Base-by-base conservation (phyloP, 345 rosid species). In the Excoecaria cochinchinensis region DNA sequence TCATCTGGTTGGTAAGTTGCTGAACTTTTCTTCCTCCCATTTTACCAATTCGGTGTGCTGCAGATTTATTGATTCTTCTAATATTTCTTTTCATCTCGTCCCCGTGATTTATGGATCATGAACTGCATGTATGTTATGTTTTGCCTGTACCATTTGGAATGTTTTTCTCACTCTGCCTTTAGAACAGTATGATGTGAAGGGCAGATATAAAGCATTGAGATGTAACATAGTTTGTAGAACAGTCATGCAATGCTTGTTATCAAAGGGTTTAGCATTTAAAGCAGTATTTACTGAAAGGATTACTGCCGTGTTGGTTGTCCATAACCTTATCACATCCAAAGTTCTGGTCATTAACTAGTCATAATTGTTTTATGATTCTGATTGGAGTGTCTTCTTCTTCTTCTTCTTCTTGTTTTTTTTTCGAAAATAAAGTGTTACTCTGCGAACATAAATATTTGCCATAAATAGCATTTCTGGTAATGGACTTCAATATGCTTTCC, bases 1-100 rank as follows among this genome's bases (percentile, higher is more conserved):
- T 93, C 84, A 93, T 95, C 87, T 95, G 98, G 99, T 78, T 93
- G 98, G 98, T 93, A 86, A 73, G 95, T 60, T 70, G 62, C 70
- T 53, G 55, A 47, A 55, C 67, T 63, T 84, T 16, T 40, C 53
- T 40, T 52, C 72, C 67, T 62, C 50, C 42, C 65, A 39, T 15
- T 55, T 22, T 68, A 24, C 51, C 51, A 10, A 16, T 64, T 50
- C 59, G 5, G 61, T 61, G 42, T 38, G 39, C 39, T 66, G n/a
- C 21, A 12, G 52, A 15, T 47, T 16, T 57, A 56, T 67, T 70
- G 36, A 53, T 70, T 44, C n/a, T 14, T 70, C 19, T 31, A 1
- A 31, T 31, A 31, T 31, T 31, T 66, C 65, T 77, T 22, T 53
- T 38, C 11, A 13, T 56, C 19, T 70, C 19, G 55, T 76, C 47